Evolutionary conservation across 23 red algal species (phyloP).

Genomic region (Agarophyton chilense): DNA sequence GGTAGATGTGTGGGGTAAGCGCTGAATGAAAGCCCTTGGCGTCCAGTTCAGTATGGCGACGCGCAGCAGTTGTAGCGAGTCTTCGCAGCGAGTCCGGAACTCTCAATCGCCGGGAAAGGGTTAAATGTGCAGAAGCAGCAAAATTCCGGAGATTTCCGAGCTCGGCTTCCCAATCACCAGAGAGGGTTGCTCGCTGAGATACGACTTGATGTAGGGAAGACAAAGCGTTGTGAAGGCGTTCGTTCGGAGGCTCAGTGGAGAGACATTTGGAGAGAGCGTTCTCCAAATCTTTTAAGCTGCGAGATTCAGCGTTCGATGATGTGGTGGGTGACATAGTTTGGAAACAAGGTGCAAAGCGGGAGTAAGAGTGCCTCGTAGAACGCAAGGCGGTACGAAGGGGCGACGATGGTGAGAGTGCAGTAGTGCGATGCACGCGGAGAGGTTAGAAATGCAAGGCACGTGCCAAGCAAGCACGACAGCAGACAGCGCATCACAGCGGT

Average conservation of each 20-base stretch:
- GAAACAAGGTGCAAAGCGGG: no score
- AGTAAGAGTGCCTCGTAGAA: no score
- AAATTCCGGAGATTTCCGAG: not conserved
- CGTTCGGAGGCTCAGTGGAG: not conserved
- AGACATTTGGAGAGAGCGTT: not conserved
- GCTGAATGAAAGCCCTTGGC: constrained; percentile 8
- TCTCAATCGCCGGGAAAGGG: not conserved
- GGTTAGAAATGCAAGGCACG: no score
- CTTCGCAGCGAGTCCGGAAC: not conserved
- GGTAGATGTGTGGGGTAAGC: not conserved
- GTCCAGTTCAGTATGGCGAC: not conserved
- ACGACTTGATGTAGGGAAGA: not conserved
- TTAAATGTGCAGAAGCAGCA: not conserved
- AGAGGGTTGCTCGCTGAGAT: not conserved
- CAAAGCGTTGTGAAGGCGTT: not conserved
- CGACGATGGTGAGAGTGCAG: no score
- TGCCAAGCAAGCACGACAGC: no score
- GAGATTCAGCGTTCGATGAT: not conserved
- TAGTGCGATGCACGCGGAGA: no score
- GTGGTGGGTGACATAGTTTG: no score
- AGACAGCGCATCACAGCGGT: no score
- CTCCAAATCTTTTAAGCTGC: not conserved
- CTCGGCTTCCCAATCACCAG: not conserved
- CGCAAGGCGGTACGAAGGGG: no score
- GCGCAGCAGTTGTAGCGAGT: not conserved